A percentile compares a stretch with the other conserved stretches of the same genome.
These are phyloP conservation scores for Pseudogymnoascus sp. DNA, from an alignment of 2,329 filamentous ascomycete genomes.

Conservation along the genomic window DNA sequence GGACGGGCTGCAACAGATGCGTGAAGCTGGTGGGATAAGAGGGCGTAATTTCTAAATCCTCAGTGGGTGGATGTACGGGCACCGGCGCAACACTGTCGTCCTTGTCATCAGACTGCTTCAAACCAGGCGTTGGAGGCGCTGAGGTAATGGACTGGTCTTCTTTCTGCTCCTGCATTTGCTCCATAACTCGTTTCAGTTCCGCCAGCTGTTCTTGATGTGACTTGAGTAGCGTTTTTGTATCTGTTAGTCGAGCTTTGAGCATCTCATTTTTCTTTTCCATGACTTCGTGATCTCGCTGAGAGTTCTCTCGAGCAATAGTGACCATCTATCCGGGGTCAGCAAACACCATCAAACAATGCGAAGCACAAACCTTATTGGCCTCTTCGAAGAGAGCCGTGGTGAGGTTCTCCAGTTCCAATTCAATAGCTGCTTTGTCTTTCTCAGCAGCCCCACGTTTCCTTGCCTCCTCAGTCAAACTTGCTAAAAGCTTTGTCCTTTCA, in stretches of 20 bases:
- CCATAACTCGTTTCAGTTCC: conserved; percentile 87
- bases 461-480: conserved; percentile 56
- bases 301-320: conserved; percentile 80
- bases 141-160: conserved; percentile 68
- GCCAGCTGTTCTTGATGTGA: conserved; percentile 90
- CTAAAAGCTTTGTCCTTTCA: conserved; percentile 55
- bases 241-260: conserved; percentile 72
- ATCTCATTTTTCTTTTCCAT: conserved; percentile 82
- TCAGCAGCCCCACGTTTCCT: conserved; percentile 57
- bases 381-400: conserved; percentile 95
- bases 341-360: conserved; percentile 63
- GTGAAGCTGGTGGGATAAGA: conserved; percentile 64
- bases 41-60: conserved; percentile 40
- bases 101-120: conserved; percentile 57
- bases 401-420: conserved; percentile 82
- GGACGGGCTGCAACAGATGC: conserved; percentile 72
- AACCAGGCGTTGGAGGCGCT: conserved; percentile 65
- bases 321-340: conserved; percentile 77
- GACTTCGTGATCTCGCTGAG: conserved; percentile 72
- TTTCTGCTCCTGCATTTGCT: conserved; percentile 66
- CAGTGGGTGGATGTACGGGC: conserved; percentile 15
- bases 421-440: conserved; percentile 79
- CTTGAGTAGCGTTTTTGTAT: conserved; percentile 75
- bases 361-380: conserved; percentile 65
- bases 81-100: conserved; percentile 37